Base-by-base conservation (phyloP, 306 rosid genomes). In the Prosopis cineraria region DNA sequence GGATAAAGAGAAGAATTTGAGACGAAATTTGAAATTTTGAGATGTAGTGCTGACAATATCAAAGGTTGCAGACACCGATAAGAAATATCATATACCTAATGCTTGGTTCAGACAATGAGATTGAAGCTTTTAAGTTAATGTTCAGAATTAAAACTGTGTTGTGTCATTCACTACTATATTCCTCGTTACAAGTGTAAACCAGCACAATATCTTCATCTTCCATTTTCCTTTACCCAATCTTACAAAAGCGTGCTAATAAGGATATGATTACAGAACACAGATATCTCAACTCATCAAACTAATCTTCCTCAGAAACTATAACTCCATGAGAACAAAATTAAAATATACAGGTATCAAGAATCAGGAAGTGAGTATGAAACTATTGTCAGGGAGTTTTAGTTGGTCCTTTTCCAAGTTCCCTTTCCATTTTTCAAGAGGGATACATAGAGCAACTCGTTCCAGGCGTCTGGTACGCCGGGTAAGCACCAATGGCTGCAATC, bases 401-500 rank as follows among this genome's bases (percentile, higher is more conserved):
- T 82, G 78, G 72, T 60, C 27, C n/a, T 76, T 82, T 79, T 79
- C 86, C 89, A 82, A 20, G 52, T 56, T n/a, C 78, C 84, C 78
- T 67, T 85, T 43, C 86, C 84, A 76, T 50, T 19, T 73, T 79
- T 72, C 79, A 85, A 79, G 53, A 85, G 86, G 77, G 86, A 82
- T 33, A 59, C 97, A 68, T 79, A 53, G 11, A 78, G 63, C 75
- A 79, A 63, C 34, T 85, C 88, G 22, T 89, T 89, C 93, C 93
- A 87, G 5, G 84, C 83, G 68, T 89, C 89, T 5, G 88, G 93
- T 31, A 87, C 89, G 27, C 93, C 93, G 3, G 93, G 93, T 82
- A 89, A 81, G 83, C 93, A 89, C 93, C 93, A 89, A 84, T 89
- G 93, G 33, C 89, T 87, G 79, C 91, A 89, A 87, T 89, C 91